Conservation (phyloP, 441 rosid species). For the Flueggea neowawraea region DNA sequence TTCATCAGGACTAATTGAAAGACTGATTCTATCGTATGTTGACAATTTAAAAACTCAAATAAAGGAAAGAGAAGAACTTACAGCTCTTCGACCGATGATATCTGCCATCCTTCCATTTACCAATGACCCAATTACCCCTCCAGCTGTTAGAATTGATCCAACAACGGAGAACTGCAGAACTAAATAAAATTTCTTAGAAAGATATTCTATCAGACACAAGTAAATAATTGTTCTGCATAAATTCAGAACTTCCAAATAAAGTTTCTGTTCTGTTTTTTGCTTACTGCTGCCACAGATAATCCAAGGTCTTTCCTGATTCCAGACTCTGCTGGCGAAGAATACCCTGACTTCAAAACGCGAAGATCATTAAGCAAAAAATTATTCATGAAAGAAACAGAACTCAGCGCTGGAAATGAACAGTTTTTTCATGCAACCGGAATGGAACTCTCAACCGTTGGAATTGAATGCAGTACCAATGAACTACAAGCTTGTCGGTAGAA, state of each 20-base stretch:
- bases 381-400: too few species aligned
- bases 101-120: constrained; percentile 26
- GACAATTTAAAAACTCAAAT: too few species aligned
- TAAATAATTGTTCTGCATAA: too few species aligned
- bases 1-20: too few species aligned
- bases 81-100: constrained; percentile 22
- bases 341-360: constrained; percentile 31
- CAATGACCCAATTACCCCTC: constrained; percentile 25
- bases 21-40: too few species aligned
- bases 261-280: neutral
- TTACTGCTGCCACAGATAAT: constrained; percentile 38
- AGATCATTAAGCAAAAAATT: neutral
- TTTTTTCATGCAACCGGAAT: too few species aligned
- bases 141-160: constrained; percentile 26
- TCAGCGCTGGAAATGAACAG: too few species aligned
- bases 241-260: too few species aligned
- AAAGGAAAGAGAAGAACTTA: constrained; percentile 6
- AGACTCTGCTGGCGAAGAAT: constrained; percentile 43
- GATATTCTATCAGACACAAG: too few species aligned
- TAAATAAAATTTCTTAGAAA: neutral
- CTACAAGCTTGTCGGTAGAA: too few species aligned
- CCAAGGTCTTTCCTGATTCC: constrained; percentile 44
- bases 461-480: too few species aligned
- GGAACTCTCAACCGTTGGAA: too few species aligned
- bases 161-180: constrained; percentile 23